These are phyloP conservation scores for Parathielavia hyrcaniae DNA, from an alignment of 495 filamentous ascomycete genomes.

Conservation along the genomic window DNA sequence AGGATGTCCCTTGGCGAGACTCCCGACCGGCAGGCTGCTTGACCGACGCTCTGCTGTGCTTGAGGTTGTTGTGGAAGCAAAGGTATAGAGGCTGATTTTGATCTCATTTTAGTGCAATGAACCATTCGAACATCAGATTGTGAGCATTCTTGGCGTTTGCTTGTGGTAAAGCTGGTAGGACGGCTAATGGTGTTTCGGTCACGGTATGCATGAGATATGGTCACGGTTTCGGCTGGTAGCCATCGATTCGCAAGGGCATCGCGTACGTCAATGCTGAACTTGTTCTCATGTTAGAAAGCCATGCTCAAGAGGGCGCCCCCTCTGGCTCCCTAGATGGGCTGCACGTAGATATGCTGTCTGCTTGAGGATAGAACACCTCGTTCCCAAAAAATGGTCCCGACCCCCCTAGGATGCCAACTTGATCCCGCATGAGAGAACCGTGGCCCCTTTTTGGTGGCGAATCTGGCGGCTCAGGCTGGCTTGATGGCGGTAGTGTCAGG, in stretches of 20 bases:
- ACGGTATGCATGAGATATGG: not conserved
- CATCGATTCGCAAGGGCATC: not conserved
- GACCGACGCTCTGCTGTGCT: not conserved
- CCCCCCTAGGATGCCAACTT: not conserved
- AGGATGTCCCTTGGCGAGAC: constrained; percentile 34
- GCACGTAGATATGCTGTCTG: not conserved
- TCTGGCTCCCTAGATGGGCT: not conserved
- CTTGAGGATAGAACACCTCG: not conserved
- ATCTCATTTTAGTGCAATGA: constrained; percentile 3
- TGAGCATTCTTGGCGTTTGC: not conserved
- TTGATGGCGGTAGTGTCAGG: constrained; percentile 14
- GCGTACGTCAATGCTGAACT: not conserved
- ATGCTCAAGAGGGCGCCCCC: not conserved
- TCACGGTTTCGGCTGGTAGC: not conserved
- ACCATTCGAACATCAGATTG: not conserved
- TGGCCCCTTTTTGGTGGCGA: not conserved
- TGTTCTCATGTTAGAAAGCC: not conserved
- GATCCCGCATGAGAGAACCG: not conserved
- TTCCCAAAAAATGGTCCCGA: not conserved
- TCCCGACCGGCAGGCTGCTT: constrained; percentile 15
- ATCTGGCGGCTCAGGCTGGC: not conserved
- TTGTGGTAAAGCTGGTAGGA: no score
- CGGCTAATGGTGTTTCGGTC: not conserved
- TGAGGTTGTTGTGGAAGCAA: not conserved
- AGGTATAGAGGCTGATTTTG: constrained; percentile 12